Conservation (phyloP, 139 green algal genomes). For the Closterium sp. region DNA sequence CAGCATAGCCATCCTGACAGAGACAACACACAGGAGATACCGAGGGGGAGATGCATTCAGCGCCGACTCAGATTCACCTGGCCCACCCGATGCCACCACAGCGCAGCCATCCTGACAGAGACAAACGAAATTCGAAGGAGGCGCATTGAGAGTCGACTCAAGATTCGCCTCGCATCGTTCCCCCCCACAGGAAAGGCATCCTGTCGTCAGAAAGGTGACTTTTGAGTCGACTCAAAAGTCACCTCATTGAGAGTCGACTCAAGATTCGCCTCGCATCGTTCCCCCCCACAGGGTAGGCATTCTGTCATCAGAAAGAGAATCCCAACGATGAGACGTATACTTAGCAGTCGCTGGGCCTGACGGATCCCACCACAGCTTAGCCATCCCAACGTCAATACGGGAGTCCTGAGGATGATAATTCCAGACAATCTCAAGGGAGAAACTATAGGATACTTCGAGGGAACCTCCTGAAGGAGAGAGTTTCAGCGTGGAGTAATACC, state of each 20-base stretch:
- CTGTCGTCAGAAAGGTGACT: too few relatives aligned
- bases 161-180: neutral
- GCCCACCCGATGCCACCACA: conserved; percentile 73
- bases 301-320: neutral
- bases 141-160: neutral
- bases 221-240: neutral
- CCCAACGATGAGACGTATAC: too few relatives aligned
- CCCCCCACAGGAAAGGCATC: too few relatives aligned
- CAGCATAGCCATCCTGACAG: neutral
- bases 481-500: too few relatives aligned
- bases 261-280: neutral
- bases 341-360: too few relatives aligned
- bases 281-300: neutral
- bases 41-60: neutral
- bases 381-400: neutral
- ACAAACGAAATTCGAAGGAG: too few relatives aligned
- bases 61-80: conserved; percentile 60
- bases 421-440: too few relatives aligned
- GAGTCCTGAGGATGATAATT: neutral
- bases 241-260: neutral
- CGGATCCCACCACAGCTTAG: neutral
- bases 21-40: neutral
- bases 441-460: too few relatives aligned
- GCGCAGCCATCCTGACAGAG: conserved; percentile 86
- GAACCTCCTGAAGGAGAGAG: too few relatives aligned